Percentiles rank a stretch among this genome's conserved stretches.
phyloP scores from a whole-genome alignment of 805 yeast genomes.

The Isabelozyma gotoi region DNA sequence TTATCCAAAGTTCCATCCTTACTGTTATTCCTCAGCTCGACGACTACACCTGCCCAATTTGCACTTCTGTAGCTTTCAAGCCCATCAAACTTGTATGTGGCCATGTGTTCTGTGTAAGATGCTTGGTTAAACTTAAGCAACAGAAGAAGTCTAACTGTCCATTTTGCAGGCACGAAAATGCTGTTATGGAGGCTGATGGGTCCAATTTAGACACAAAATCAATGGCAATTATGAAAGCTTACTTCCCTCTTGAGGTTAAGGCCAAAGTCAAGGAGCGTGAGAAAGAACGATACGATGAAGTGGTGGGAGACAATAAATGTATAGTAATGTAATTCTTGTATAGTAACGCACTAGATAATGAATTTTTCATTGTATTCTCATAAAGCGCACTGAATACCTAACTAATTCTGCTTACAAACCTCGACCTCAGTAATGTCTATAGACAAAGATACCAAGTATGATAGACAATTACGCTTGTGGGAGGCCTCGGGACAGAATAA shows the following conservation, averaged over 20 bases:
- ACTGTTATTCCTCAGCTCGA: slow-evolving; percentile 70
- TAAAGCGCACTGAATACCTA: too few species aligned
- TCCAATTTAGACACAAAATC: slow-evolving; percentile 56
- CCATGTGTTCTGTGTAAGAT: slow-evolving; percentile 72
- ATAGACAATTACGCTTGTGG: slow-evolving; percentile 89
- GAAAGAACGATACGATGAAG: slow-evolving; percentile 34
- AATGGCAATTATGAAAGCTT: slow-evolving; percentile 51
- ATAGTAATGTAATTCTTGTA: slow-evolving; percentile 8
- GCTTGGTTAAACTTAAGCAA: slow-evolving; percentile 67
- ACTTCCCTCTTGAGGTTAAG: slow-evolving; percentile 69
- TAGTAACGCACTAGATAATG: too few species aligned
- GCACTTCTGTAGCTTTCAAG: slow-evolving; percentile 67
- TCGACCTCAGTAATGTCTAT: slow-evolving; percentile 12
- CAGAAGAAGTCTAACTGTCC: slow-evolving; percentile 64
- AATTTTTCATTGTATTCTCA: too few species aligned
- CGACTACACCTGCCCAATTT: slow-evolving; percentile 74
- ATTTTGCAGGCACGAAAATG: slow-evolving; percentile 54
- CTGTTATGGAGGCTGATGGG: slow-evolving; percentile 58
- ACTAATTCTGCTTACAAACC: neutral
- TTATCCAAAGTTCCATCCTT: slow-evolving; percentile 55
- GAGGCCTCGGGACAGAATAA: slow-evolving; percentile 69
- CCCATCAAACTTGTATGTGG: slow-evolving; percentile 66
- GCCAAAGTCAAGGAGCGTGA: slow-evolving; percentile 56
- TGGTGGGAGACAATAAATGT: slow-evolving; percentile 11
- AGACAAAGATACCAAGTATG: slow-evolving; percentile 58